Conservation (phyloP, 2,329 filamentous ascomycete species). For the Endothia cerciana region DNA sequence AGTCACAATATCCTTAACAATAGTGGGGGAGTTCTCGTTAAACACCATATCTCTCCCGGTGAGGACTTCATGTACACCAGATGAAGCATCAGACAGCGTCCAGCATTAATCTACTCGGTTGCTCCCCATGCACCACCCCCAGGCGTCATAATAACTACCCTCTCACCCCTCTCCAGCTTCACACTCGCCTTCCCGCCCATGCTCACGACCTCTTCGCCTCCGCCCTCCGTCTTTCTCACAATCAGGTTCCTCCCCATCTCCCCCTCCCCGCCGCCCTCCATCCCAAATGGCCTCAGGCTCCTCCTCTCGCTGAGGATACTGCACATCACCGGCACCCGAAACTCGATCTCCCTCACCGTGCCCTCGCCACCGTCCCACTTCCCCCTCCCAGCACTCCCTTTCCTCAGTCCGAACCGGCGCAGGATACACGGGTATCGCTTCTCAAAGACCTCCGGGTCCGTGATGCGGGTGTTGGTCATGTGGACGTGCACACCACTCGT, state of each 20-base stretch:
- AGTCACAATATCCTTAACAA: neutral
- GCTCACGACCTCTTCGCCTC: conserved; percentile 41
- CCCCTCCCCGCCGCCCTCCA: conserved; percentile 71
- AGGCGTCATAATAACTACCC: conserved; percentile 64
- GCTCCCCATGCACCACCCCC: conserved; percentile 64
- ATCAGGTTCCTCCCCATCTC: conserved; percentile 71
- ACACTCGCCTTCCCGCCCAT: conserved; percentile 64
- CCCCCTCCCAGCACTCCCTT: conserved; percentile 31
- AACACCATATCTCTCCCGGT: no score
- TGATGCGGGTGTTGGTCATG: conserved; percentile 45
- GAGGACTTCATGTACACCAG: neutral
- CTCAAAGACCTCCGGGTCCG: conserved; percentile 43
- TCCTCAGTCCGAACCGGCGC: conserved; percentile 38
- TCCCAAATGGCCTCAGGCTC: conserved; percentile 72
- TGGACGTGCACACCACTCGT: conserved; percentile 40
- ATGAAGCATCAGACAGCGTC: neutral
- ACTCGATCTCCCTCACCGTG: conserved; percentile 72
- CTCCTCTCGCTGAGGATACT: conserved; percentile 72
- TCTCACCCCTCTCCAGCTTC: conserved; percentile 61
- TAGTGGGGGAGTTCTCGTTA: no score
- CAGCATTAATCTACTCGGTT: neutral
- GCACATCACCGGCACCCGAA: conserved; percentile 69
- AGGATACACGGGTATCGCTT: conserved; percentile 41
- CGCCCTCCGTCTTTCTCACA: conserved; percentile 46
- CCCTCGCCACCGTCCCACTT: conserved; percentile 66